These are phyloP conservation scores for Papiliotrema nemorosa DNA, from an alignment of 1,284 basidiomycete genomes.

Conservation along the genomic window DNA sequence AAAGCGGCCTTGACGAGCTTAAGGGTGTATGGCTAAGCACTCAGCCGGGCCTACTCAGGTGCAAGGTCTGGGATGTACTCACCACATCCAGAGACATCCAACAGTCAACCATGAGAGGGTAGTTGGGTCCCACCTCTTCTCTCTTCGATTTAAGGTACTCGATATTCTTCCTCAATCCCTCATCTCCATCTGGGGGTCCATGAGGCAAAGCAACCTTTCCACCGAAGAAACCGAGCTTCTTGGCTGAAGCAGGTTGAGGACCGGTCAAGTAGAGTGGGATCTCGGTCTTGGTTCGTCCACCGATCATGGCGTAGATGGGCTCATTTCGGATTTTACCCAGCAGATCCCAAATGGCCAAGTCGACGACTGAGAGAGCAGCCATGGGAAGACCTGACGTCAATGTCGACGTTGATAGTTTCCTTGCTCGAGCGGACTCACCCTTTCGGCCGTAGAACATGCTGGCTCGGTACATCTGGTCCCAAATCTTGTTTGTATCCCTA, in stretches of 20 bases:
- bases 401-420: background rate
- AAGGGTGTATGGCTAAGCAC: conserved; percentile 1
- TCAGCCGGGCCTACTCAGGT: background rate
- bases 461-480: conserved; percentile 52
- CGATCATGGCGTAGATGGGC: conserved; percentile 59
- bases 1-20: conserved; percentile 41
- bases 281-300: conserved; percentile 54
- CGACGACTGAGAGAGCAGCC: conserved; percentile 55
- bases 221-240: conserved; percentile 56
- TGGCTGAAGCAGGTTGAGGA: conserved; percentile 52
- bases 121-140: conserved; percentile 50
- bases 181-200: conserved; percentile 52
- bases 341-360: conserved; percentile 56
- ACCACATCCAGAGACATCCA: conserved; percentile 52
- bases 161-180: conserved; percentile 54
- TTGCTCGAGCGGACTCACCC: conserved; percentile 20
- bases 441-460: conserved; percentile 58
- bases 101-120: conserved; percentile 56
- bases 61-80: background rate
- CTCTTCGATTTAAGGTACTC: conserved; percentile 53
- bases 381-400: conserved; percentile 49
- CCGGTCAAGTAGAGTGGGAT: conserved; percentile 57
- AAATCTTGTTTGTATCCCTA: conserved; percentile 53
- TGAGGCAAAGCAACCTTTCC: conserved; percentile 55
- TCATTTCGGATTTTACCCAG: conserved; percentile 56